A percentile compares a stretch with the other conserved stretches of the same genome.
phyloP scores from a whole-genome alignment of 2,329 filamentous ascomycete genomes.

The Fusarium brachygibbosum region DNA sequence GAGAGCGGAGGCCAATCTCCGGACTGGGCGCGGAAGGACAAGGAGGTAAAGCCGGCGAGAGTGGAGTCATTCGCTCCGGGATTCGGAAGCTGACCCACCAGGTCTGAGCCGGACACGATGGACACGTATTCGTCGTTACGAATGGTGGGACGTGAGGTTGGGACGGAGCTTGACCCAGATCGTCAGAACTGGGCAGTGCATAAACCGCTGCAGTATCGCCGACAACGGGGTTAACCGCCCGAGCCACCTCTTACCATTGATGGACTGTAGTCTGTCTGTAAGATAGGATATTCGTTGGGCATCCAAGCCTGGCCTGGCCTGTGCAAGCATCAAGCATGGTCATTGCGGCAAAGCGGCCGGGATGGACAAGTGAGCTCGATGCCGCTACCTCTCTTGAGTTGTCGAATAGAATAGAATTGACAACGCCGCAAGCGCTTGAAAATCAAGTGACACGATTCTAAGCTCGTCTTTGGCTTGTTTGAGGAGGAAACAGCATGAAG shows the following conservation, averaged over 20 bases:
- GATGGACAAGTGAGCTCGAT: slow-evolving; percentile 28
- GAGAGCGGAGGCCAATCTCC: slow-evolving; percentile 26
- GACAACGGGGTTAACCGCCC: slow-evolving; percentile 18
- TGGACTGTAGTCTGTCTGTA: neutral
- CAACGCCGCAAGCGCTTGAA: slow-evolving; percentile 21
- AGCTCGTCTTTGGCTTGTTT: neutral
- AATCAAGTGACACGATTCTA: slow-evolving; percentile 14
- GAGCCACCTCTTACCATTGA: neutral
- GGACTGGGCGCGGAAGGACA: slow-evolving; percentile 21
- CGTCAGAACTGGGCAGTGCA: slow-evolving; percentile 14
- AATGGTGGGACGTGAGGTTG: slow-evolving; percentile 18
- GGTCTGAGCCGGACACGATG: slow-evolving; percentile 25
- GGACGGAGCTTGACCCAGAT: slow-evolving; percentile 36
- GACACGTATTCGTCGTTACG: slow-evolving; percentile 36
- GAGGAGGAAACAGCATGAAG: slow-evolving; percentile 1
- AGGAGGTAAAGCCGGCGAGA: slow-evolving; percentile 31
- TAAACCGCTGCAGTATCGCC: slow-evolving; percentile 25
- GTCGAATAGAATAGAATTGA: slow-evolving; percentile 8
- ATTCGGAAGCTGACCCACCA: slow-evolving; percentile 22
- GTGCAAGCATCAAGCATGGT: slow-evolving; percentile 40
- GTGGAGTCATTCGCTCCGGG: slow-evolving; percentile 39
- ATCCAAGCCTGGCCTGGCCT: slow-evolving; percentile 37
- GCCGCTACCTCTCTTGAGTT: slow-evolving; percentile 12
- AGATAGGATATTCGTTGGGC: slow-evolving; percentile 32
- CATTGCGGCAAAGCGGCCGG: slow-evolving; percentile 25